phyloP scores from a whole-genome alignment of 345 rosid species.

The Carallia pectinifolia region DNA sequence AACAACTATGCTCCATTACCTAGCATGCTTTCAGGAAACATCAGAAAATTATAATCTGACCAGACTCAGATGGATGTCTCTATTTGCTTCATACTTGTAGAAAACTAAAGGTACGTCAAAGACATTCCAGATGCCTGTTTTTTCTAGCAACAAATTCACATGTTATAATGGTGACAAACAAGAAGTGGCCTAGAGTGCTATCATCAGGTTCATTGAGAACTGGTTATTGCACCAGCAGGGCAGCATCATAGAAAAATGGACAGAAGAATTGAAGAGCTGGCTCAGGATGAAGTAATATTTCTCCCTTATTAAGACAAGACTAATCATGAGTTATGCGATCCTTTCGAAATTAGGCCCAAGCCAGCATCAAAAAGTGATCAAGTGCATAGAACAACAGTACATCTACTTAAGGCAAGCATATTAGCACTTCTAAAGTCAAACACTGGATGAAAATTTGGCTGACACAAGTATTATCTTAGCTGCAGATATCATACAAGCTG shows the following conservation, averaged over 20 bases:
- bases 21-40: slow-evolving; percentile 10
- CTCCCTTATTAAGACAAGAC: neutral
- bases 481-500: neutral
- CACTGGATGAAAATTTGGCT: neutral
- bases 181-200: neutral
- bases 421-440: neutral
- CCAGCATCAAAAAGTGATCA: too few species aligned
- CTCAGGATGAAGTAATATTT: neutral
- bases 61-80: neutral
- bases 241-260: neutral
- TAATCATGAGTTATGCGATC: too few species aligned
- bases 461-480: neutral
- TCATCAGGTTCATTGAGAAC: neutral
- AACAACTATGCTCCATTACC: slow-evolving; percentile 2
- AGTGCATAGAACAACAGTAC: too few species aligned
- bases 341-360: too few species aligned
- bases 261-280: neutral
- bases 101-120: neutral
- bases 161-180: neutral
- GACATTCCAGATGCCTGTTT: slow-evolving; percentile 11
- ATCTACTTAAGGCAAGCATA: too few species aligned
- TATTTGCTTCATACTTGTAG: neutral
- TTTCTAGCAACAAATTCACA: neutral
- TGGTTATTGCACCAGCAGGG: neutral
- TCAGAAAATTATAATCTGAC: neutral